Evolutionary conservation across 1,284 basidiomycete genomes (phyloP).

Genomic region (Peniophora sp.): DNA sequence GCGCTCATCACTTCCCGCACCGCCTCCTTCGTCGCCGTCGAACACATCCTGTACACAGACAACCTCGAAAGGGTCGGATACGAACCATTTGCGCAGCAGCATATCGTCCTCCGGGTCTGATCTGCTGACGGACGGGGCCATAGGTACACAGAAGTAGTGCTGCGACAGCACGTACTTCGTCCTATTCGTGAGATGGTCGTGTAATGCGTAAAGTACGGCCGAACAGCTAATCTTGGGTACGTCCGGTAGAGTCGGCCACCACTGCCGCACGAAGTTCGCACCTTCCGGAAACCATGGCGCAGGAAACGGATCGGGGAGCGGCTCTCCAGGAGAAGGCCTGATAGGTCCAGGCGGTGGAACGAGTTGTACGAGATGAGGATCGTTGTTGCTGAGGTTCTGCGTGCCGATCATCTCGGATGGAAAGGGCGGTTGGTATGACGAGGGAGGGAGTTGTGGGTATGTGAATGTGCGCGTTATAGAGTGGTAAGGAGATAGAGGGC

Average conservation of each 20-base stretch:
- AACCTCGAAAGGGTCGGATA: slow-evolving; percentile 61
- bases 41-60: slow-evolving; percentile 50
- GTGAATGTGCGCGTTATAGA: slow-evolving; percentile 21
- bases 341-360: slow-evolving; percentile 13
- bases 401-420: slow-evolving; percentile 3
- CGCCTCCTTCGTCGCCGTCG: slow-evolving; percentile 26
- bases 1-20: slow-evolving; percentile 34
- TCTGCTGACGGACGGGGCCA: slow-evolving; percentile 8
- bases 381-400: background rate
- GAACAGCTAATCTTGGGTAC: slow-evolving; percentile 62
- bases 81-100: slow-evolving; percentile 61
- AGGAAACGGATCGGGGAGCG: slow-evolving; percentile 41
- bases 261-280: slow-evolving; percentile 69
- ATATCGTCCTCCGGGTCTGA: slow-evolving; percentile 15
- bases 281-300: slow-evolving; percentile 64
- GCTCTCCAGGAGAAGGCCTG: slow-evolving; percentile 15
- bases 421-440: slow-evolving; percentile 12
- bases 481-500: slow-evolving; percentile 15
- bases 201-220: slow-evolving; percentile 56
- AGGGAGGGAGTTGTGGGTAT: slow-evolving; percentile 19
- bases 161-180: slow-evolving; percentile 63
- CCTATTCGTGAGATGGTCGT: slow-evolving; percentile 46
- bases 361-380: slow-evolving; percentile 1
- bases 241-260: slow-evolving; percentile 61
- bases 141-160: slow-evolving; percentile 65